These are phyloP conservation scores for Apiotrichum laibachii DNA, from an alignment of 1,284 basidiomycete species.

Conservation along the genomic window DNA sequence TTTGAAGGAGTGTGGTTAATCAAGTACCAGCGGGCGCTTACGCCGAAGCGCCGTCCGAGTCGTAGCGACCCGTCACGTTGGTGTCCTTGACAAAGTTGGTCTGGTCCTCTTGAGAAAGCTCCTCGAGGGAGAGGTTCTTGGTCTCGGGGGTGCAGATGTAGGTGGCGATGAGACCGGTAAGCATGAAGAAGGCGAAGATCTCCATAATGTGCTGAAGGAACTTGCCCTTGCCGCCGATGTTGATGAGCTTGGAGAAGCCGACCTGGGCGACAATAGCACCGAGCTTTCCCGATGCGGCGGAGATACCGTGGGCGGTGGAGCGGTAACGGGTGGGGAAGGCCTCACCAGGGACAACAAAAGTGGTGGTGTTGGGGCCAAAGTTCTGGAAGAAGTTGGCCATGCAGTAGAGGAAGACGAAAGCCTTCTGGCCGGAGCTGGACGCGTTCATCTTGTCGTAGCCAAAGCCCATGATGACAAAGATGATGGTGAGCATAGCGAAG, in stretches of 20 bases:
- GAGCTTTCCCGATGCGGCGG: conserved; percentile 75
- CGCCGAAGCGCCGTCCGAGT: no score
- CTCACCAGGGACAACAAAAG: conserved; percentile 77
- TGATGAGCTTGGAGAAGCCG: conserved; percentile 66
- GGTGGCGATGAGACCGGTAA: conserved; percentile 68
- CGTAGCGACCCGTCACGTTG: conserved; percentile 5
- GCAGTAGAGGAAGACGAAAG: conserved; percentile 55
- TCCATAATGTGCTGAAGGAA: conserved; percentile 59
- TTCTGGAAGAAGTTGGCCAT: conserved; percentile 54
- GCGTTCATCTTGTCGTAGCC: conserved; percentile 65
- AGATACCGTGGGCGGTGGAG: conserved; percentile 79
- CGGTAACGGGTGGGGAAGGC: conserved; percentile 83
- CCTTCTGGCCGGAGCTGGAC: conserved; percentile 57
- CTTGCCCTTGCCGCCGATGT: conserved; percentile 62
- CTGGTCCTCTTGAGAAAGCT: conserved; percentile 65
- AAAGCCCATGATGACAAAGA: conserved; percentile 58
- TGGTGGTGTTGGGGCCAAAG: conserved; percentile 65
- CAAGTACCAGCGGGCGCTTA: no score
- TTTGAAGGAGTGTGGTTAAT: no score
- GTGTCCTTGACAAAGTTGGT: conserved; percentile 58
- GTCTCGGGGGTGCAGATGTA: conserved; percentile 75
- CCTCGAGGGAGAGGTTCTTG: conserved; percentile 65
- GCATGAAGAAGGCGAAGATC: conserved; percentile 70
- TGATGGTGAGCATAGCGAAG: conserved; percentile 60
- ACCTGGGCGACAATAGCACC: conserved; percentile 81